A percentile compares a stretch with the other conserved stretches of the same genome.
These are phyloP conservation scores for Penicillium italicum DNA, from an alignment of 2,329 filamentous ascomycete species.

Conservation along the genomic window DNA sequence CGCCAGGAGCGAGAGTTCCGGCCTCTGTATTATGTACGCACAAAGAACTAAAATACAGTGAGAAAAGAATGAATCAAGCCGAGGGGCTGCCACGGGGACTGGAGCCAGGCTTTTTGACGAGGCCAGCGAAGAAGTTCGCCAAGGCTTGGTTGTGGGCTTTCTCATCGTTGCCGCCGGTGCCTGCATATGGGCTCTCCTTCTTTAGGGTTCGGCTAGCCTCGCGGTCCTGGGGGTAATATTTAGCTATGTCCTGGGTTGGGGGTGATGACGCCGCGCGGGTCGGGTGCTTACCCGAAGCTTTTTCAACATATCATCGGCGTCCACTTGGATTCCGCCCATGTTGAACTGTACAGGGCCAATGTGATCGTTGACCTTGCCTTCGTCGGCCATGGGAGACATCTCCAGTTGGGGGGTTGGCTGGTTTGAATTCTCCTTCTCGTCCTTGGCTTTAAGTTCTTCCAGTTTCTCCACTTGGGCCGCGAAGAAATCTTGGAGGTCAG, in stretches of 20 bases:
- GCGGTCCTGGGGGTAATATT: constrained; percentile 36
- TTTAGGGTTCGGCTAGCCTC: constrained; percentile 41
- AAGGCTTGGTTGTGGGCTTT: constrained; percentile 59
- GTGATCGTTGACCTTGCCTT: constrained; percentile 63
- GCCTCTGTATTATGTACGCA: constrained; percentile 24
- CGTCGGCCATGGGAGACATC: constrained; percentile 38
- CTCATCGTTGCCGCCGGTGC: constrained; percentile 35
- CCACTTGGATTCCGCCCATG: constrained; percentile 94
- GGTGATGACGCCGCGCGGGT: constrained; percentile 2
- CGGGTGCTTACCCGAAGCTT: constrained; percentile 65
- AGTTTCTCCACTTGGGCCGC: constrained; percentile 70
- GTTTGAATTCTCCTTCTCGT: constrained; percentile 44
- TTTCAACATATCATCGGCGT: constrained; percentile 89
- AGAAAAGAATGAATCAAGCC: constrained; percentile 17
- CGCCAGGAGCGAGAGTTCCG: constrained; percentile 5
- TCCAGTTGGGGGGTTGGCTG: constrained; percentile 36
- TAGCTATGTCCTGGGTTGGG: constrained; percentile 1
- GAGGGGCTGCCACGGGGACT: constrained; percentile 40
- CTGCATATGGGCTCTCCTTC: constrained; percentile 31
- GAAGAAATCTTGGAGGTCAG: constrained; percentile 75
- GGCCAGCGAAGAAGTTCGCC: constrained; percentile 57
- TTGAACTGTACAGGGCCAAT: constrained; percentile 97
- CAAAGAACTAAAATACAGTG: constrained; percentile 26
- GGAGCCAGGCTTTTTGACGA: constrained; percentile 51
- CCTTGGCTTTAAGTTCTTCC: constrained; percentile 60